Evolutionary conservation across 1,284 basidiomycete species (phyloP), one percentile per base, ranked within the genome.

Genomic region (Cerioporus squamosus): DNA sequence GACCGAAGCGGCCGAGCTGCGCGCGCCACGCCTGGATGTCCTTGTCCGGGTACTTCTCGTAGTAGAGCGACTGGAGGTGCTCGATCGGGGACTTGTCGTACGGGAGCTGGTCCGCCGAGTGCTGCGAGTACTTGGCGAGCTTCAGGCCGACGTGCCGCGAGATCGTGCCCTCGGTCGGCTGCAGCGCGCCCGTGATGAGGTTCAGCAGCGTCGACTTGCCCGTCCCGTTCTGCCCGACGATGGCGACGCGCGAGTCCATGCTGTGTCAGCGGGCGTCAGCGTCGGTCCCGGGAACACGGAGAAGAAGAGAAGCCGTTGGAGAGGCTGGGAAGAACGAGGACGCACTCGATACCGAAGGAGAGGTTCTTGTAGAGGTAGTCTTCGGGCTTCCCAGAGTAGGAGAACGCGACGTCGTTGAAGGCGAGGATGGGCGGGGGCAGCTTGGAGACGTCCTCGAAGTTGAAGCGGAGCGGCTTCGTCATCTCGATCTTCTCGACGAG

Each of bases 171-270:
- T 93, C 86, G 60, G 78, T 79, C 2, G 97, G 95, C 67, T 91
- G 88, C 38, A 97, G 83, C 15, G 74, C 83, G 51, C 94, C 85
- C 9, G 93, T 98, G 77, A 99, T 95, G 59, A 99, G 87, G 80
- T 98, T 90, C 45, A 99, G 85, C 51, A 99, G 86, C 8, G 97
- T 99, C 36, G 97, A 98, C 76, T 99, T 99, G 62, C 97, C 97
- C 33, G 97, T 91, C 74, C 97, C 97, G 79, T 99, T 99, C 65
- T 96, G 95, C 59, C 97, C 97, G 66, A 99, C 94, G 72, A 99
- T 98, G 68, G 97, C 97, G 51, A 99, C 82, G 62, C 94, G 91
- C 29, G 93, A 94, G 77, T 97, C 95, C 94, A 97, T 97, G 75
- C 92, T 94, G 66, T 29, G 29, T 29, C 29, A 29, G 29, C 29